phyloP scores from a whole-genome alignment of 805 yeast species.

The Saccharomycopsis sp. region DNA sequence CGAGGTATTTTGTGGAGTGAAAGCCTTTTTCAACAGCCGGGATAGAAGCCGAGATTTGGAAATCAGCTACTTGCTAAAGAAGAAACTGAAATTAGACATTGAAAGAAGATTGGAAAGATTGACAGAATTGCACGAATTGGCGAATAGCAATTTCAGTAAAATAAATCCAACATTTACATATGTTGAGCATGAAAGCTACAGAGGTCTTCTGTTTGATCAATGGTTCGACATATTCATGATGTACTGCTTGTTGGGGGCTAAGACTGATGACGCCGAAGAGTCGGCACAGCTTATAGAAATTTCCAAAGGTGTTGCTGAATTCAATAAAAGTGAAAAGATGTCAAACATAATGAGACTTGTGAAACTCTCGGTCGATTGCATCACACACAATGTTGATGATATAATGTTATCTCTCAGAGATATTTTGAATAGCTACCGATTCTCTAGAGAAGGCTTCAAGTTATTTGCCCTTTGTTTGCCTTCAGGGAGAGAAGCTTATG shows the following conservation, averaged over 20 bases:
- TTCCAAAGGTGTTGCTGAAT: constrained; percentile 72
- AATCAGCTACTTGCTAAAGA: constrained; percentile 32
- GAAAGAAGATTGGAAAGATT: constrained; percentile 68
- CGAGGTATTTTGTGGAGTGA: constrained; percentile 70
- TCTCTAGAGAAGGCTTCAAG: constrained; percentile 58
- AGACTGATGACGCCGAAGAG: constrained; percentile 47
- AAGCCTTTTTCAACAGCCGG: constrained; percentile 72
- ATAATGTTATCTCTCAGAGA: constrained; percentile 52
- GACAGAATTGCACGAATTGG: constrained; percentile 52
- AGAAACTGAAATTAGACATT: constrained; percentile 52
- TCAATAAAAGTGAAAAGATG: constrained; percentile 53
- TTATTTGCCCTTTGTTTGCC: constrained; percentile 60
- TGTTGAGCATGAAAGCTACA: constrained; percentile 45
- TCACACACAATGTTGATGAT: constrained; percentile 42
- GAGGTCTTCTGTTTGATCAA: constrained; percentile 66
- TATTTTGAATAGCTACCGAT: constrained; percentile 61
- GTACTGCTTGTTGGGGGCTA: constrained; percentile 59
- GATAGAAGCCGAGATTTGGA: background rate
- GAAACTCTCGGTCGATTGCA: constrained; percentile 49
- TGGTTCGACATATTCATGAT: constrained; percentile 87
- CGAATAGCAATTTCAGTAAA: constrained; percentile 23
- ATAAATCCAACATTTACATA: constrained; percentile 24
- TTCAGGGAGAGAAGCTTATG: constrained; percentile 50
- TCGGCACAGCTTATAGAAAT: constrained; percentile 64
- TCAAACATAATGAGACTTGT: constrained; percentile 55